phyloP scores from a whole-genome alignment of 2,329 filamentous ascomycete genomes.

The Tothia fuscella region DNA sequence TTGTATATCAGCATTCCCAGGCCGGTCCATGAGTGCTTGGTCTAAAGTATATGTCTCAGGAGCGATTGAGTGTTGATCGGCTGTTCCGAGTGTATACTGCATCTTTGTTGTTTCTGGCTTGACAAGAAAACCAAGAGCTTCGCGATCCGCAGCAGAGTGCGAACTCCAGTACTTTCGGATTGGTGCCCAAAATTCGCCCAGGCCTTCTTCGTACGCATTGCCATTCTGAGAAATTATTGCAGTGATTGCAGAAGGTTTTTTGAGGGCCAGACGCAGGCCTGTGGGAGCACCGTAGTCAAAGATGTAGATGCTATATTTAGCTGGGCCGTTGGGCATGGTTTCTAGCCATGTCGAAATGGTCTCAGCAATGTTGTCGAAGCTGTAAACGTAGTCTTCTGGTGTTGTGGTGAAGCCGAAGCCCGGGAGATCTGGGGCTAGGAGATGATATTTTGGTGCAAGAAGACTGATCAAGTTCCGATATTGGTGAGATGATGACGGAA shows the following conservation, averaged over 20 bases:
- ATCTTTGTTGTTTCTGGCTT: slow-evolving; percentile 20
- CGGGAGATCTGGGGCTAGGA: slow-evolving; percentile 47
- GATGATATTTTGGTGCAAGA: slow-evolving; percentile 30
- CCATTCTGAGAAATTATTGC: slow-evolving; percentile 49
- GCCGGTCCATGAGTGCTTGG: slow-evolving; percentile 37
- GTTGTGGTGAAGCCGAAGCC: slow-evolving; percentile 47
- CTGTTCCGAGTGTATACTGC: slow-evolving; percentile 34
- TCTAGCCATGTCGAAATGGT: slow-evolving; percentile 40
- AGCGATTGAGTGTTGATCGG: slow-evolving; percentile 24
- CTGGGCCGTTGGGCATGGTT: slow-evolving; percentile 29
- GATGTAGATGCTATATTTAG: slow-evolving; percentile 43
- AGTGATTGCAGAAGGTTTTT: slow-evolving; percentile 34
- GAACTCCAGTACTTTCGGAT: slow-evolving; percentile 36
- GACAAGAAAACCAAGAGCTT: slow-evolving; percentile 14
- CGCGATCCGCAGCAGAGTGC: slow-evolving; percentile 18
- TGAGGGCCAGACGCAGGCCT: slow-evolving; percentile 41
- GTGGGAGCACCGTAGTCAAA: slow-evolving; percentile 52
- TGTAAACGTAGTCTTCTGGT: slow-evolving; percentile 36
- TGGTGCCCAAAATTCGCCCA: slow-evolving; percentile 39
- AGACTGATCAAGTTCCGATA: slow-evolving; percentile 36
- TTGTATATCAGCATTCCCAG: slow-evolving; percentile 41
- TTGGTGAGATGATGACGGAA: slow-evolving; percentile 34
- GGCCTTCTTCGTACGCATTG: slow-evolving; percentile 47
- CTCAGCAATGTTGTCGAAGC: slow-evolving; percentile 39
- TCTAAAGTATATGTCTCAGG: slow-evolving; percentile 41